A percentile compares a stretch with the other conserved stretches of the same genome.
These are phyloP conservation scores for Suillus fuscotomentosus DNA, from an alignment of 768 basidiomycete genomes.

Conservation along the genomic window DNA sequence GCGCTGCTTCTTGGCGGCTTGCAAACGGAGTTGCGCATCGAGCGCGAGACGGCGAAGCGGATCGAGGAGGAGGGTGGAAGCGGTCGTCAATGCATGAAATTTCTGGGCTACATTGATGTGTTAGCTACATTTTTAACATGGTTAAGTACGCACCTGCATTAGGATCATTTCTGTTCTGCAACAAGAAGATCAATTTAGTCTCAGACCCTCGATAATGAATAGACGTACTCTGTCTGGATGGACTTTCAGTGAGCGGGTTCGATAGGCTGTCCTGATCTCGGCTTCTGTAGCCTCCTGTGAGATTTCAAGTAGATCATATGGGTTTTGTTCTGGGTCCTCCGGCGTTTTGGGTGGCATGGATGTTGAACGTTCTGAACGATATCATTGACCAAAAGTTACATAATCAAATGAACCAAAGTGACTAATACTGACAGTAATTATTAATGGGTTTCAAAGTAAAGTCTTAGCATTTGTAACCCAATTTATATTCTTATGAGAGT, in stretches of 20 bases:
- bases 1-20: constrained; percentile 67
- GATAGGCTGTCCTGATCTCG: constrained; percentile 78
- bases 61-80: constrained; percentile 79
- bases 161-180: constrained; percentile 75
- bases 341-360: constrained; percentile 25
- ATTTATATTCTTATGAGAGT: no score
- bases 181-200: constrained; percentile 12
- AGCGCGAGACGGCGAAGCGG: constrained; percentile 75
- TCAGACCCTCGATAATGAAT: constrained; percentile 1
- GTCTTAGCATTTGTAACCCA: no score
- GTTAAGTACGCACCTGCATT: constrained; percentile 55
- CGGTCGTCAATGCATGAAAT: constrained; percentile 82
- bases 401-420: neutral
- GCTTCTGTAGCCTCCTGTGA: constrained; percentile 66
- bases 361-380: neutral
- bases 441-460: no score
- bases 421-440: no score
- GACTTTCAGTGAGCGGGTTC: constrained; percentile 77
- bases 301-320: constrained; percentile 71
- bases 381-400: neutral
- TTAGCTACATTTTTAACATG: neutral
- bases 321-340: constrained; percentile 59
- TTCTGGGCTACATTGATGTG: constrained; percentile 51
- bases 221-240: constrained; percentile 79
- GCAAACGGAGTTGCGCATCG: constrained; percentile 74